Evolutionary conservation across 208 protist genomes (phyloP), one percentile per base, ranked within the genome.

Genomic region (Porcisia hertigi): DNA sequence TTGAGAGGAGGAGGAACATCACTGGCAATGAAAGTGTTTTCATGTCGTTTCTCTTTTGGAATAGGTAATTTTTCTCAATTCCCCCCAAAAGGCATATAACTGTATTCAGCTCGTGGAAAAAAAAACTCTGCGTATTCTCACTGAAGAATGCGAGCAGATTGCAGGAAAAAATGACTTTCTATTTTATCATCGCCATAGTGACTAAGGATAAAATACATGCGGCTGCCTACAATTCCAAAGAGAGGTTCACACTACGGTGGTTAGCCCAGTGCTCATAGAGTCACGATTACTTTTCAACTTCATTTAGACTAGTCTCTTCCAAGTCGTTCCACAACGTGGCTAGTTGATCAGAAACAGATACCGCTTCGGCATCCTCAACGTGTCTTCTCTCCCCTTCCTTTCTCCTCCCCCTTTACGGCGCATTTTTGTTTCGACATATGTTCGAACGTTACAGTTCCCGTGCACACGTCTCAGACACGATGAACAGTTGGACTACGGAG

Each of bases 401-500:
- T 20, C 16, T 36, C 16, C 14, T 30, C n/a, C 41, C 7, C 65
- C 47, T 43, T 36, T 16, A 43, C n/a, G 30, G 36, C 30, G 9
- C 47, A 4, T 57, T 57, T 57, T 41, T 57, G 8, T 57, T 43
- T 36, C 16, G 34, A n/a, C 65, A 23, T 57, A 7, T 0, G 8
- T 43, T 57, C 12, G 3, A 16, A 41, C 39, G 65, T 30, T 71
- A 41, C 16, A 71, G 45, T 71, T 20, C 9, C 14, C n/a, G 2
- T 41, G n/a, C 20, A 20, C 11, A 43, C 47, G 12, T 9, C 2
- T 55, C 43, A 55, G 64, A 20, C 14, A 53, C 7, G 41, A 73
- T 73, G 69, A 41, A 73, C 20, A 52, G 43, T 23, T 73, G 49
- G 49, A 73, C 41, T 25, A 36, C 39, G n/a, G 54, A 59, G 34